Conservation (phyloP, 495 filamentous ascomycete species). For the Darksidea phi region DNA sequence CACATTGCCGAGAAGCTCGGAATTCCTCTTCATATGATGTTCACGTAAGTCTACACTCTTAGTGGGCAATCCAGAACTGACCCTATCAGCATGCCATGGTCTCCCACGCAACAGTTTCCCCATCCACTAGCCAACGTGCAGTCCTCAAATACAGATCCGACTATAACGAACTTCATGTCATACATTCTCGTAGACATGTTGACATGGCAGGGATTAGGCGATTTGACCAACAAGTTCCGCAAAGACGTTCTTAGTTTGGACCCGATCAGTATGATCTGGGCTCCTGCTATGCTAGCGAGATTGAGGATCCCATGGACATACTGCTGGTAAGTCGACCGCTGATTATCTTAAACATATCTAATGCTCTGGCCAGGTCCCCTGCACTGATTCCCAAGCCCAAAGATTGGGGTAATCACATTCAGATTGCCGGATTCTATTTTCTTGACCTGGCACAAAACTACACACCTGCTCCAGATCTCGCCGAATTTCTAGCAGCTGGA, state of each 20-base stretch:
- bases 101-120: slow-evolving; percentile 54
- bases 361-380: slow-evolving; percentile 49
- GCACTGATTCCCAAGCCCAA: slow-evolving; percentile 60
- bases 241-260: slow-evolving; percentile 54
- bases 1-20: slow-evolving; percentile 62
- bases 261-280: slow-evolving; percentile 53
- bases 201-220: slow-evolving; percentile 66
- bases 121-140: slow-evolving; percentile 59
- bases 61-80: slow-evolving; percentile 1
- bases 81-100: slow-evolving; percentile 55
- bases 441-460: slow-evolving; percentile 51
- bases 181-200: slow-evolving; percentile 64
- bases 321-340: slow-evolving; percentile 48
- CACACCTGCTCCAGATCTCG: slow-evolving; percentile 53
- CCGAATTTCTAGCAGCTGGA: slow-evolving; percentile 54
- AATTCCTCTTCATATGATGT: slow-evolving; percentile 65
- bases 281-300: slow-evolving; percentile 46
- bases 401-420: slow-evolving; percentile 61
- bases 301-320: slow-evolving; percentile 61
- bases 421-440: slow-evolving; percentile 64
- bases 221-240: slow-evolving; percentile 58
- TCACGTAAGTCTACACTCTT: slow-evolving; percentile 46
- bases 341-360: background rate
- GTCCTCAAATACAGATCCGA: slow-evolving; percentile 47
- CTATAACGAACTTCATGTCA: slow-evolving; percentile 57